phyloP scores from a whole-genome alignment of 2,329 filamentous ascomycete genomes.

The Paecilomyces dactylethromorphus region DNA sequence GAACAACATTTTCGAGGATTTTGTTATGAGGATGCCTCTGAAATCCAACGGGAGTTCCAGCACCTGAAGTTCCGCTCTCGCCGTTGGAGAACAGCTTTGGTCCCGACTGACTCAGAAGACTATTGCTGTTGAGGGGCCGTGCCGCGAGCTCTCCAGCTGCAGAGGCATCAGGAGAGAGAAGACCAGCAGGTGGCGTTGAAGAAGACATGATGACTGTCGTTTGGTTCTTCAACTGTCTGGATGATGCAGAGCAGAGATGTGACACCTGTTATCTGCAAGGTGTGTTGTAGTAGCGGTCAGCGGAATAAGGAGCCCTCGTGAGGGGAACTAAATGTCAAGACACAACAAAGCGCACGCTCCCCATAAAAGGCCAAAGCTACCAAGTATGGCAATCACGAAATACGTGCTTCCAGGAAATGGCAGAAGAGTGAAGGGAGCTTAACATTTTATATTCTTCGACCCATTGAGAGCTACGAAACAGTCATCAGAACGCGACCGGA shows the following conservation, averaged over 20 bases:
- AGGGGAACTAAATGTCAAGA: neutral
- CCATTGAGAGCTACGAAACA: neutral
- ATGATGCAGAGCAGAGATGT: no score
- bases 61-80: constrained; percentile 27
- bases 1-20: constrained; percentile 49
- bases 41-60: constrained; percentile 36
- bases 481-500: neutral
- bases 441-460: no score
- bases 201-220: constrained; percentile 19
- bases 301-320: neutral
- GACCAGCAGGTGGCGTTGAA: constrained; percentile 12
- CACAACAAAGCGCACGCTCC: neutral
- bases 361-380: neutral
- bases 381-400: neutral
- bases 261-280: neutral
- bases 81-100: constrained; percentile 27
- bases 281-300: neutral
- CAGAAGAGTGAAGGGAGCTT: neutral
- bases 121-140: constrained; percentile 17
- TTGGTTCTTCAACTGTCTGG: neutral
- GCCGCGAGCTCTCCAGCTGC: constrained; percentile 16
- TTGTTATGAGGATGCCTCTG: constrained; percentile 47
- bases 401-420: neutral
- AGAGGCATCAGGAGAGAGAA: neutral
- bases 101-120: constrained; percentile 20